Evolutionary conservation across 2,329 filamentous ascomycete genomes (phyloP).

Genomic region (Magnaporthiopsis incrustans): DNA sequence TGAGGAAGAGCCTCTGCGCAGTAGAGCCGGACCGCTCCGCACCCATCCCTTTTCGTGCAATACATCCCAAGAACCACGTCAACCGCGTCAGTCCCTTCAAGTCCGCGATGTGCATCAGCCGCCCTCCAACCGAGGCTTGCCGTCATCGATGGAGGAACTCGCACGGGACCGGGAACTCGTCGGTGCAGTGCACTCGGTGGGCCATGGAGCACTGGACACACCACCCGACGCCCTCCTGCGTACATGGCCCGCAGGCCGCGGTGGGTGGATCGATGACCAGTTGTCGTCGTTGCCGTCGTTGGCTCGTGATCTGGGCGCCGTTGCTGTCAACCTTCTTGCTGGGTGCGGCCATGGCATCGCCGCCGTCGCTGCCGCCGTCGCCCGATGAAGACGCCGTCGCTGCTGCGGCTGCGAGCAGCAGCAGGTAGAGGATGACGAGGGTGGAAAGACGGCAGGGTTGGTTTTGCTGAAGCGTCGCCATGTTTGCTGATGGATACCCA

Average conservation of each 20-base stretch:
- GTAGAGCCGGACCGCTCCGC: too few relatives aligned
- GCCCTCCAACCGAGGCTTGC: not conserved
- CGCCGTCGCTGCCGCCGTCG: too few relatives aligned
- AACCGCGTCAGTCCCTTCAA: too few relatives aligned
- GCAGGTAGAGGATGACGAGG: not conserved
- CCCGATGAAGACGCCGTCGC: too few relatives aligned
- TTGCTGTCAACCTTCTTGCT: too few relatives aligned
- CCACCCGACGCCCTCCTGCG: conserved; percentile 2
- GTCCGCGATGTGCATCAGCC: not conserved
- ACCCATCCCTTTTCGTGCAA: too few relatives aligned
- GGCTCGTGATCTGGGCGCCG: too few relatives aligned
- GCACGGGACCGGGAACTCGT: conserved; percentile 7
- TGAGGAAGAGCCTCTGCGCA: too few relatives aligned
- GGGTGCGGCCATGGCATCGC: too few relatives aligned
- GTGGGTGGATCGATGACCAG: conserved; percentile 5
- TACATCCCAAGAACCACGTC: too few relatives aligned
- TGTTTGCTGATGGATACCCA: not conserved
- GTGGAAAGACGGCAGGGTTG: not conserved
- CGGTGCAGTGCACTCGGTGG: conserved; percentile 5
- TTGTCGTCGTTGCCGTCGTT: not conserved
- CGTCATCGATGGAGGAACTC: not conserved
- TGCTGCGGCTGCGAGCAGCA: not conserved
- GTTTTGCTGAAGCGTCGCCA: not conserved
- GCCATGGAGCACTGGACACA: conserved; percentile 8
- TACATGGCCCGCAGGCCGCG: conserved; percentile 5